Evolutionary conservation across 495 filamentous ascomycete species (phyloP).

Genomic region (Penicillium coffeae): DNA sequence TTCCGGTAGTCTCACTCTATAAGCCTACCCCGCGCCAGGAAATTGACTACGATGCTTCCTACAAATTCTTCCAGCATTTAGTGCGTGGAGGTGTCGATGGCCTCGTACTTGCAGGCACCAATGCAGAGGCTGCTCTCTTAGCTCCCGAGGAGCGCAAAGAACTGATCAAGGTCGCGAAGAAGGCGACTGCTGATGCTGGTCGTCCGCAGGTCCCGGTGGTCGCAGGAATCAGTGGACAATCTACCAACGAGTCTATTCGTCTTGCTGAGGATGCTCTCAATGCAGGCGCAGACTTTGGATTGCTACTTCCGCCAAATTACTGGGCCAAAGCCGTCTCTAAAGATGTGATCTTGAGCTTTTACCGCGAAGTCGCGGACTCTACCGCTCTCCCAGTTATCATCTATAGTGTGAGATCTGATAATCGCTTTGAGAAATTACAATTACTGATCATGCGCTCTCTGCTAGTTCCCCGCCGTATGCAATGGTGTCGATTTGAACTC

Average conservation of each 20-base stretch:
- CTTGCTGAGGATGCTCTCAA: slow-evolving; percentile 54
- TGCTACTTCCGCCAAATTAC: slow-evolving; percentile 57
- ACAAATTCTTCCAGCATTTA: slow-evolving; percentile 29
- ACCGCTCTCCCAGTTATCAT: slow-evolving; percentile 54
- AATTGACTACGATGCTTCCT: slow-evolving; percentile 37
- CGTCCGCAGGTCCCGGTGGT: slow-evolving; percentile 52
- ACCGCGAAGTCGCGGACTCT: slow-evolving; percentile 46
- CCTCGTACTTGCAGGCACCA: slow-evolving; percentile 55
- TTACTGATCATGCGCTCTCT: neutral
- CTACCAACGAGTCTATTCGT: slow-evolving; percentile 59
- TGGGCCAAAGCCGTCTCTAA: slow-evolving; percentile 54
- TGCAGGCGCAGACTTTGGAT: slow-evolving; percentile 52
- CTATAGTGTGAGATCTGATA: slow-evolving; percentile 40
- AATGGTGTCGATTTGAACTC: slow-evolving; percentile 64
- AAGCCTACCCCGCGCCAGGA: slow-evolving; percentile 30
- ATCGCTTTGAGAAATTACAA: neutral
- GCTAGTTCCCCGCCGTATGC: slow-evolving; percentile 60
- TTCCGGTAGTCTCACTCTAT: slow-evolving; percentile 39
- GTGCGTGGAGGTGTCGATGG: slow-evolving; percentile 42
- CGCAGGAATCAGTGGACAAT: slow-evolving; percentile 57
- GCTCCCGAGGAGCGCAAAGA: slow-evolving; percentile 49
- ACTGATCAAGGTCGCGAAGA: slow-evolving; percentile 45
- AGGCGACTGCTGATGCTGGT: slow-evolving; percentile 53
- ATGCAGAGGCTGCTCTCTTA: slow-evolving; percentile 57
- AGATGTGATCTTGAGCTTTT: slow-evolving; percentile 55